A percentile compares a stretch with the other conserved stretches of the same genome.
Evolutionary conservation across 768 basidiomycete genomes (phyloP).

Genomic region (Suillus cothurnatus): DNA sequence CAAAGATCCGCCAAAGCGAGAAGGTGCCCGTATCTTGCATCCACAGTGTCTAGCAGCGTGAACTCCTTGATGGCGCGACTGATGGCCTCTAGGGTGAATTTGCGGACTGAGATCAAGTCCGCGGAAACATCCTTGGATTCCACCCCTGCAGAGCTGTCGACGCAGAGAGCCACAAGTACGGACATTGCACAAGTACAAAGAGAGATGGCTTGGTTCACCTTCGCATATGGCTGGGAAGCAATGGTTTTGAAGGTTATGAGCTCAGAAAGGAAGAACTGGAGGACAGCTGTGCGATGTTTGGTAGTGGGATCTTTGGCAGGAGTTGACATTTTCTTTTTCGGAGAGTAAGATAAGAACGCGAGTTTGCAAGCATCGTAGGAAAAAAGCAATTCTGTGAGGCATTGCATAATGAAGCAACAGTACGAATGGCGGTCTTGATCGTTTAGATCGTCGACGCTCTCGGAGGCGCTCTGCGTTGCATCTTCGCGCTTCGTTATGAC

Average conservation of each 20-base stretch:
- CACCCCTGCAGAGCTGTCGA: constrained; percentile 68
- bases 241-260: constrained; percentile 79
- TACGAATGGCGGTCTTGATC: constrained; percentile 47
- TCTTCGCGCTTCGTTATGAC: constrained; percentile 16
- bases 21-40: constrained; percentile 84
- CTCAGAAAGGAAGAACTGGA: constrained; percentile 83
- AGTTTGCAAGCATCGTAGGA: constrained; percentile 93
- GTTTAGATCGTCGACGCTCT: constrained; percentile 18
- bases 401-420: constrained; percentile 86
- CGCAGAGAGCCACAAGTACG: constrained; percentile 89
- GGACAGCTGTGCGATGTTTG: constrained; percentile 65
- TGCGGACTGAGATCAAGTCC: constrained; percentile 88
- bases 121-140: constrained; percentile 76
- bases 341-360: constrained; percentile 78
- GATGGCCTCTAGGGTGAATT: constrained; percentile 88
- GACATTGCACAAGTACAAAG: constrained; percentile 89
- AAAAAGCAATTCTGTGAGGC: constrained; percentile 87
- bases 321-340: constrained; percentile 60
- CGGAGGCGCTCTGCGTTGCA: constrained; percentile 13
- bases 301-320: constrained; percentile 62
- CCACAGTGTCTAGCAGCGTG: constrained; percentile 56
- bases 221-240: constrained; percentile 57
- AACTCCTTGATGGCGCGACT: constrained; percentile 86
- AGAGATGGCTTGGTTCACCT: constrained; percentile 56
- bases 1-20: constrained; percentile 87